Evolutionary conservation across 2,329 filamentous ascomycete species (phyloP).

Genomic region (Colletotrichum sp.): DNA sequence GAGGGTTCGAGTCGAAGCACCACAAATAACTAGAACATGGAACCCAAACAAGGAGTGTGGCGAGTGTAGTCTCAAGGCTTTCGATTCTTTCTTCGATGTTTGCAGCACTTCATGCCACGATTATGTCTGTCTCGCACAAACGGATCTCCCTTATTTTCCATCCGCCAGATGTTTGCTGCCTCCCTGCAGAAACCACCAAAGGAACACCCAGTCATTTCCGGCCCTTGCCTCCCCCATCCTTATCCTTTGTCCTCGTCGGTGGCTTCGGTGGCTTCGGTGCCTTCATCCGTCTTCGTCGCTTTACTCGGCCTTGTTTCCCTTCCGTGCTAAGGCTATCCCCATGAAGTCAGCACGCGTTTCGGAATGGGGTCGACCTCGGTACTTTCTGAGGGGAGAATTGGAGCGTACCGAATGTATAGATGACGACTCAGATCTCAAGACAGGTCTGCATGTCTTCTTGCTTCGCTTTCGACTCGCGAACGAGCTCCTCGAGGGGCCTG

Average conservation of each 20-base stretch:
- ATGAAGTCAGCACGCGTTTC: background rate
- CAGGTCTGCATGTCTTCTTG: background rate
- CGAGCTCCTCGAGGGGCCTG: background rate
- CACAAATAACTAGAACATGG: background rate
- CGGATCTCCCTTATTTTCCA: background rate
- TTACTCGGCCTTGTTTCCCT: background rate
- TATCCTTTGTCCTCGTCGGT: background rate
- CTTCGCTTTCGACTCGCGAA: background rate
- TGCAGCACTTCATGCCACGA: fast-evolving
- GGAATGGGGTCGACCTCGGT: no score
- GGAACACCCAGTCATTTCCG: background rate
- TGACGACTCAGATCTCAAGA: fast-evolving
- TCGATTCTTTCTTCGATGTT: background rate
- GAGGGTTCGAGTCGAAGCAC: background rate
- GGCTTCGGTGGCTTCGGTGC: no score
- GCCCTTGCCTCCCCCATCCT: fast-evolving
- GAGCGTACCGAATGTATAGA: background rate
- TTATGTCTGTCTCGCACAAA: background rate
- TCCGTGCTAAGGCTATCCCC: fast-evolving
- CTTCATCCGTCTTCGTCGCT: no score
- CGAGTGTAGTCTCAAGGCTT: background rate
- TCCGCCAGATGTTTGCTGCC: background rate
- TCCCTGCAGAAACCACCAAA: background rate
- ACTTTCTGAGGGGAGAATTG: fast-evolving
- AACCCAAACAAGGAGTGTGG: background rate